phyloP scores from a whole-genome alignment of 164 flowering plant species.

The Litsea cubeba region DNA sequence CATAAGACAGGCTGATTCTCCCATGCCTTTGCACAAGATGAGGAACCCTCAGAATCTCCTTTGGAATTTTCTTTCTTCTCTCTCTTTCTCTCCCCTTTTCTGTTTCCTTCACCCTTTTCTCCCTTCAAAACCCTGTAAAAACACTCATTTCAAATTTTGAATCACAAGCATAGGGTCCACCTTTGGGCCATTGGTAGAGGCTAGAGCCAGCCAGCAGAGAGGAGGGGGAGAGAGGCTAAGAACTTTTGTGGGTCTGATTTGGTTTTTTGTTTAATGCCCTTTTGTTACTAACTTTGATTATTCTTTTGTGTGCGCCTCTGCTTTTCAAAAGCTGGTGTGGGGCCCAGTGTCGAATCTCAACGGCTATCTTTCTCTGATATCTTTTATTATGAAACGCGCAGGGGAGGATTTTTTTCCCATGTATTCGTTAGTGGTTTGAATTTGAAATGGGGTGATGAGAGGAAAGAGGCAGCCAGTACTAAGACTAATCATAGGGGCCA shows the following conservation, averaged over 20 bases:
- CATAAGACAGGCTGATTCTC: slow-evolving; percentile 53
- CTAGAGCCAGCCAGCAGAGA: no score
- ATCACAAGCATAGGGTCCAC: slow-evolving; percentile 11
- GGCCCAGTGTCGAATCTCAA: background rate
- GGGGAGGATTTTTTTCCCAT: background rate
- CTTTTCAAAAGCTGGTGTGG: background rate
- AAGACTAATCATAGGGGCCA: background rate
- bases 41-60: background rate
- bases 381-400: background rate
- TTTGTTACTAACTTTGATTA: no score
- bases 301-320: background rate
- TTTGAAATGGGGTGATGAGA: background rate
- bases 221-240: background rate
- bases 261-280: background rate
- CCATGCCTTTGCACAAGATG: slow-evolving; percentile 30
- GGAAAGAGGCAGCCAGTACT: no score
- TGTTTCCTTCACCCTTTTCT: background rate
- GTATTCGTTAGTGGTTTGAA: slow-evolving; percentile 8
- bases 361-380: background rate
- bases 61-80: background rate
- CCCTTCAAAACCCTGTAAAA: slow-evolving; percentile 8
- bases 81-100: background rate
- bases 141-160: slow-evolving; percentile 24
- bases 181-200: background rate
- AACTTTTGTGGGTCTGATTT: background rate